Evolutionary conservation across 1,284 basidiomycete genomes (phyloP).

Genomic region (Ganoderma multipileum): DNA sequence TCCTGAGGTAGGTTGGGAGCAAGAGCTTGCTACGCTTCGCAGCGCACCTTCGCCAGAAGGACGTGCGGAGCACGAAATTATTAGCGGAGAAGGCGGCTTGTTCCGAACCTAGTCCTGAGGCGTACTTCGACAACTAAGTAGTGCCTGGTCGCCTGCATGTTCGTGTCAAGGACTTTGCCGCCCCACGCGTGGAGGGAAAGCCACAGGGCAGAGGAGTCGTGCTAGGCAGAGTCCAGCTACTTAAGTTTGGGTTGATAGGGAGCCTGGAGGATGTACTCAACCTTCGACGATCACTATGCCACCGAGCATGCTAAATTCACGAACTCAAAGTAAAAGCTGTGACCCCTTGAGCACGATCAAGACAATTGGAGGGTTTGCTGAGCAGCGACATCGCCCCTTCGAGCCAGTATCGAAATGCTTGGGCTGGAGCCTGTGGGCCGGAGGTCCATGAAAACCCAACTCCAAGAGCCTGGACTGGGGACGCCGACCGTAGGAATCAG

Average conservation of each 20-base stretch:
- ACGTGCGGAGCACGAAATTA: no score
- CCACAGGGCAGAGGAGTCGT: not conserved
- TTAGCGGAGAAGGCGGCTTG: no score
- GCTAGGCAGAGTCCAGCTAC: not conserved
- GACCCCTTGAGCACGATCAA: not conserved
- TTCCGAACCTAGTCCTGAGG: no score
- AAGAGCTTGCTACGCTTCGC: no score
- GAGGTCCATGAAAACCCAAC: not conserved
- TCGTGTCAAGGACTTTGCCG: no score
- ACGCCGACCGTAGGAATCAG: not conserved
- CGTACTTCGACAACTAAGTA: no score
- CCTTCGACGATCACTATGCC: not conserved
- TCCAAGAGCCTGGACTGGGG: not conserved
- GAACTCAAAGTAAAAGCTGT: not conserved
- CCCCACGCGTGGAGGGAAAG: not conserved
- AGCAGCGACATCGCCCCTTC: not conserved
- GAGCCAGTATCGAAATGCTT: not conserved
- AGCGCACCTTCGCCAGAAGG: no score
- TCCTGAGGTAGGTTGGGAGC: no score
- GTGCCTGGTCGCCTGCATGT: no score
- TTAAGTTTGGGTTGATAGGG: not conserved
- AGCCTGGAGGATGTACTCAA: not conserved
- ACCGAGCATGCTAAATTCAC: not conserved
- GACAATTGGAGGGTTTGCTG: not conserved
- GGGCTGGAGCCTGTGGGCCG: not conserved